Evolutionary conservation across 2,329 filamentous ascomycete genomes (phyloP).

Genomic region (Albophoma yamanashiensis): DNA sequence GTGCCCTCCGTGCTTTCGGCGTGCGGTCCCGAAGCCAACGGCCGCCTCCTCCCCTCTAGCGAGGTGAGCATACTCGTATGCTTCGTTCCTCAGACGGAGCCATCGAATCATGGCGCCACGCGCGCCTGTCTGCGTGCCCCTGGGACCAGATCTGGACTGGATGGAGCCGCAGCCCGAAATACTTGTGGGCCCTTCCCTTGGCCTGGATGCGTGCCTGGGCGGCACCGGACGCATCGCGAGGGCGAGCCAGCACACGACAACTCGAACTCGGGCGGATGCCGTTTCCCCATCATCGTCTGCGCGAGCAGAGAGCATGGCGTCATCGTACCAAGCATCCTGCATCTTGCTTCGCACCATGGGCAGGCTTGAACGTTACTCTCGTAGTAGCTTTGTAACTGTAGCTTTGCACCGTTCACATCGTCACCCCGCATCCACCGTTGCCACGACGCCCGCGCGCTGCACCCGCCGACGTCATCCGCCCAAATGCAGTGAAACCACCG

Average conservation of each 20-base stretch:
- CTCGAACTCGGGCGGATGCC: no score
- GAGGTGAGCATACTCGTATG: background rate
- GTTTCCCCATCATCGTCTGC: no score
- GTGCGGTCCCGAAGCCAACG: background rate
- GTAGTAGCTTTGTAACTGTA: background rate
- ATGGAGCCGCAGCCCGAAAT: background rate
- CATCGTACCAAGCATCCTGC: background rate
- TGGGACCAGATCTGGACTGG: background rate
- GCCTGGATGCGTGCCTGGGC: background rate
- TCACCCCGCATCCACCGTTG: background rate
- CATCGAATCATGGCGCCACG: background rate
- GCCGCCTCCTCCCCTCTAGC: background rate
- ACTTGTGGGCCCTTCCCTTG: background rate
- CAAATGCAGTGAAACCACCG: background rate
- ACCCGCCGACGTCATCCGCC: background rate
- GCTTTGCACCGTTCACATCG: background rate
- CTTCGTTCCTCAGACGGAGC: background rate
- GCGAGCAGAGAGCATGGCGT: background rate
- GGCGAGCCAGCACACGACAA: no score
- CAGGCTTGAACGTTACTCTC: background rate
- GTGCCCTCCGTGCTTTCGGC: no score
- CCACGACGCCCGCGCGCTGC: background rate
- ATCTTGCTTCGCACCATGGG: background rate
- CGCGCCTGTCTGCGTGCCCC: background rate
- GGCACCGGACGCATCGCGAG: no score